phyloP scores from a whole-genome alignment of 768 basidiomycete species.

The Psilocybe cyanescens region DNA sequence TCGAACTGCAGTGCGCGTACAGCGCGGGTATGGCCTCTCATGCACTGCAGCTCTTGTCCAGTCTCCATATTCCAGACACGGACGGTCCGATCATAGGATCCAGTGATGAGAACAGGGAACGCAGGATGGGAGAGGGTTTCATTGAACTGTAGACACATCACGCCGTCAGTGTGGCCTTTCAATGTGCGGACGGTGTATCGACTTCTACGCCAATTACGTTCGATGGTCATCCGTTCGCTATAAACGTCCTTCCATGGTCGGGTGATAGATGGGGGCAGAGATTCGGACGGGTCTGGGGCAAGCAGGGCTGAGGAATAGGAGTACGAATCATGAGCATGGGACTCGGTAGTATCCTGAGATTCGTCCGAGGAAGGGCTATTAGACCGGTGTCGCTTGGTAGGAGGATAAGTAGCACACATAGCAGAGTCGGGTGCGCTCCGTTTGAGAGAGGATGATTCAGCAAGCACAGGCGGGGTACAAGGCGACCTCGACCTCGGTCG shows the following conservation, averaged over 20 bases:
- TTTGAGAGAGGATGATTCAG: constrained; percentile 25
- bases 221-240: constrained; percentile 94
- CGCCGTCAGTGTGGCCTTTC: constrained; percentile 92
- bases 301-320: constrained; percentile 31
- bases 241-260: constrained; percentile 99
- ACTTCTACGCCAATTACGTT: constrained; percentile 97
- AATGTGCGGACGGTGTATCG: constrained; percentile 84
- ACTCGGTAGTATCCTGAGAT: neutral
- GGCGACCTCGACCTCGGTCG: constrained; percentile 43
- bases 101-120: constrained; percentile 96
- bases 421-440: constrained; percentile 35
- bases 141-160: constrained; percentile 96
- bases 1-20: constrained; percentile 95
- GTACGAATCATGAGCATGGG: constrained; percentile 14
- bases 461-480: constrained; percentile 28
- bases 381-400: constrained; percentile 57
- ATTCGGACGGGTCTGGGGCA: constrained; percentile 30
- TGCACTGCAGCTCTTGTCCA: constrained; percentile 78
- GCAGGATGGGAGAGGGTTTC: constrained; percentile 82
- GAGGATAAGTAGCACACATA: constrained; percentile 29
- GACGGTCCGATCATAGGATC: constrained; percentile 93
- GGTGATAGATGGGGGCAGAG: constrained; percentile 48
- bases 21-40: constrained; percentile 91
- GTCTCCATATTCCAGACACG: constrained; percentile 98
- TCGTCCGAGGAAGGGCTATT: constrained; percentile 22